phyloP scores from a whole-genome alignment of 2,329 filamentous ascomycete genomes.

The Neopestalotiopsis clavispora region DNA sequence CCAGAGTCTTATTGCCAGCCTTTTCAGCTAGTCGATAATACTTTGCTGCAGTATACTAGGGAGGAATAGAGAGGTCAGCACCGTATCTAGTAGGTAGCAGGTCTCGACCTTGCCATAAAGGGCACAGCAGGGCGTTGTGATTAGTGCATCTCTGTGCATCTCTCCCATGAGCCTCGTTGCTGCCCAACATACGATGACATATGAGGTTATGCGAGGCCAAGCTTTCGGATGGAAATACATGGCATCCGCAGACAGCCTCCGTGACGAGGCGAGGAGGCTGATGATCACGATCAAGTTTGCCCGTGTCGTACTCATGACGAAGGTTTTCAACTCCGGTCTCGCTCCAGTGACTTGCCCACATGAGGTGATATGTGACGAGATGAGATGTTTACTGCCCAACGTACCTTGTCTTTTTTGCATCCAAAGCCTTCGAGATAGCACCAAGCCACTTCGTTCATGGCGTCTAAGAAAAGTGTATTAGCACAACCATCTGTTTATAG shows the following conservation, averaged over 20 bases:
- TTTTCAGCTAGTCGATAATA: slow-evolving; percentile 92
- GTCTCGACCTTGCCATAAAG: slow-evolving; percentile 18
- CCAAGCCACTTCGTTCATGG: slow-evolving; percentile 96
- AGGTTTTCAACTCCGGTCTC: background rate
- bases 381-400: slow-evolving; percentile 44
- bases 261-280: slow-evolving; percentile 10
- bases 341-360: slow-evolving; percentile 5
- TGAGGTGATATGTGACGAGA: slow-evolving; percentile 31
- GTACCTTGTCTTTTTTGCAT: slow-evolving; percentile 97
- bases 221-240: background rate
- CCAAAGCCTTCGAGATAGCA: slow-evolving; percentile 98
- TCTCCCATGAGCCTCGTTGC: slow-evolving; percentile 38
- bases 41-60: slow-evolving; percentile 78
- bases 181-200: slow-evolving; percentile 42
- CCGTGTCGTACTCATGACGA: background rate
- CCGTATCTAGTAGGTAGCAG: slow-evolving; percentile 45
- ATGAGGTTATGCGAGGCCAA: background rate
- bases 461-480: slow-evolving; percentile 60
- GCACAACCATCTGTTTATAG: background rate
- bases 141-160: slow-evolving; percentile 1
- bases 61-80: slow-evolving; percentile 48
- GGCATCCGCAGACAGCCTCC: background rate
- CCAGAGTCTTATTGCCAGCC: slow-evolving; percentile 86
- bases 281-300: background rate
- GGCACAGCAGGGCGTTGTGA: slow-evolving; percentile 18